Conservation (phyloP, 352 stramenopile genomes). For the Globisporangium apiculatum region DNA sequence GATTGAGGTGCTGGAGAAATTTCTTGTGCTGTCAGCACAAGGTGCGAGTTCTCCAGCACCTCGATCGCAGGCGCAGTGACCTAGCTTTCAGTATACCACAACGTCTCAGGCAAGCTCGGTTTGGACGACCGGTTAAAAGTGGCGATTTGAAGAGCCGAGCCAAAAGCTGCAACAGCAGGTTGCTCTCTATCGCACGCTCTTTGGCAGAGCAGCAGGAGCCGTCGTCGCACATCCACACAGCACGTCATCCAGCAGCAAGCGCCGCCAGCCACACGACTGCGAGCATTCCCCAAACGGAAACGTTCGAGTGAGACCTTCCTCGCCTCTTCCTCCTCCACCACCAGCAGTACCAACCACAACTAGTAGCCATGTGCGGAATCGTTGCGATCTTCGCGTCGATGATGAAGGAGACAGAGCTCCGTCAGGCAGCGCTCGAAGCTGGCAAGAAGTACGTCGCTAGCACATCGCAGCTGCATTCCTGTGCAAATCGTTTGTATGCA, state of each 20-base stretch:
- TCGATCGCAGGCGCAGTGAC: no score
- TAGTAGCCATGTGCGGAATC: slow-evolving; percentile 93
- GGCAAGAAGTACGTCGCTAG: slow-evolving; percentile 70
- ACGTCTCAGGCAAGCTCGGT: background rate
- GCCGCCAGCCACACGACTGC: background rate
- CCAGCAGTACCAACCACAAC: background rate
- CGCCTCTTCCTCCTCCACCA: background rate
- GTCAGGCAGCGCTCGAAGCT: slow-evolving; percentile 91
- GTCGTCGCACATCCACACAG: no score
- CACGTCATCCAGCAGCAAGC: background rate
- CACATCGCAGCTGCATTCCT: background rate
- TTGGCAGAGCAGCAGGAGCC: background rate
- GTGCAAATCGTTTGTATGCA: slow-evolving; percentile 1
- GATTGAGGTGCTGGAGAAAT: no score
- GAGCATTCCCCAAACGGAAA: slow-evolving; percentile 7
- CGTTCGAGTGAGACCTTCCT: slow-evolving; percentile 1
- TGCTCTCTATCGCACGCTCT: background rate
- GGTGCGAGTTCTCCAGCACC: no score
- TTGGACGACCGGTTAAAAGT: background rate
- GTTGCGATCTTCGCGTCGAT: slow-evolving; percentile 96
- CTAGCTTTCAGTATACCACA: no score
- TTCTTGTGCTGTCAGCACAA: no score
- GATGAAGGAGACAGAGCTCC: slow-evolving; percentile 90
- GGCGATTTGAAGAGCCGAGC: no score
- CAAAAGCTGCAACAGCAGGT: no score